Conservation (phyloP, 164 flowering plant species). For the Chimonanthus salicifolius region DNA sequence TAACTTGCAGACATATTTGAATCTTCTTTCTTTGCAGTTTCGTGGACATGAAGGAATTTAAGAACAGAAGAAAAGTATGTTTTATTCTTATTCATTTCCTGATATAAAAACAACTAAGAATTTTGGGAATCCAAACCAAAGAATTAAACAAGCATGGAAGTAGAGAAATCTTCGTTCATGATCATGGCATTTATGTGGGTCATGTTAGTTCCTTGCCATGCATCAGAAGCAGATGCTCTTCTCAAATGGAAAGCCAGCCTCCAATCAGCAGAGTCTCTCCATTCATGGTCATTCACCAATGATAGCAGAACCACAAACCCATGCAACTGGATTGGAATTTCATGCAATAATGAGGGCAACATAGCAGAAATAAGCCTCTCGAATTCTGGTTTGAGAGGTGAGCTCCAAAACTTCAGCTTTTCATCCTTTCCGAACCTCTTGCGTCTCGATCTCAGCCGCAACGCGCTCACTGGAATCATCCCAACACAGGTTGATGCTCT, state of each 20-base stretch:
- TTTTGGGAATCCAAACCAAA: background rate
- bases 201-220: background rate
- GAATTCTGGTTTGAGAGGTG: conserved; percentile 7
- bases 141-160: background rate
- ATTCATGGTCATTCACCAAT: conserved; percentile 6
- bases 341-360: conserved; percentile 12
- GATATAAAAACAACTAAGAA: background rate
- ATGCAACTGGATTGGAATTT: conserved; percentile 19
- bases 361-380: conserved; percentile 11
- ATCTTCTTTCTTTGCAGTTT: too few species aligned
- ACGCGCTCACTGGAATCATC: conserved; percentile 11
- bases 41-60: too few species aligned
- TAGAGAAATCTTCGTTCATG: background rate
- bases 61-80: background rate
- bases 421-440: conserved; percentile 21
- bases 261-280: background rate
- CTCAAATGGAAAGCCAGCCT: conserved; percentile 7
- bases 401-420: conserved; percentile 13
- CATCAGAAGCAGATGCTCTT: conserved; percentile 6
- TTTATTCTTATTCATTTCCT: background rate
- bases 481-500: conserved; percentile 17
- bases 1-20: too few species aligned
- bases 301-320: background rate
- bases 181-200: background rate
- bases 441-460: conserved; percentile 13